phyloP scores from a whole-genome alignment of 148 eudicot genomes.

The Tetragonia tetragonoides region DNA sequence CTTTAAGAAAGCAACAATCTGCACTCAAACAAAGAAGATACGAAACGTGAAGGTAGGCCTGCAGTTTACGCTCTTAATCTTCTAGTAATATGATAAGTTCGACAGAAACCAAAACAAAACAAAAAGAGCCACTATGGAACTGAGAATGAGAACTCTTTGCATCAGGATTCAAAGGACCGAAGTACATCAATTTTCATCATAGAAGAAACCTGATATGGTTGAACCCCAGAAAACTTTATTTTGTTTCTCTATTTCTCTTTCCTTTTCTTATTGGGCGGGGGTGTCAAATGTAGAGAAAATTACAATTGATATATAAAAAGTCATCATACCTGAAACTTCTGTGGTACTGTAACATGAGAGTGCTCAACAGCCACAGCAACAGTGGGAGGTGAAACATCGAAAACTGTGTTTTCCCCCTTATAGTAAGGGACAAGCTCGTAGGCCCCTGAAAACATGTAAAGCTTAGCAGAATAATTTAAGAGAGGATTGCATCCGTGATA shows the following conservation, averaged over 20 bases:
- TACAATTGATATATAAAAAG: neutral
- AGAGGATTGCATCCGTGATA: slow-evolving; percentile 10
- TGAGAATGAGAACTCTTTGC: neutral
- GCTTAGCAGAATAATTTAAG: slow-evolving; percentile 11
- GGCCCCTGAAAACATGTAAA: slow-evolving; percentile 50
- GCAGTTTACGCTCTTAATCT: neutral
- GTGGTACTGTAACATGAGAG: slow-evolving; percentile 65
- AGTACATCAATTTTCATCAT: slow-evolving; percentile 1
- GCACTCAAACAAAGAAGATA: neutral
- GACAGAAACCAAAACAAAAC: neutral
- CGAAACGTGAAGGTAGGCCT: neutral
- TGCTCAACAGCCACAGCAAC: slow-evolving; percentile 71
- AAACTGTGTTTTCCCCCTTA: slow-evolving; percentile 94
- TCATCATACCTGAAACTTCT: slow-evolving; percentile 79
- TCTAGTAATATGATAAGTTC: neutral
- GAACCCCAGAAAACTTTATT: neutral
- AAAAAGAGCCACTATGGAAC: neutral
- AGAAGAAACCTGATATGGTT: neutral
- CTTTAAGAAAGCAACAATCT: neutral
- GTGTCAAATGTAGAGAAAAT: neutral
- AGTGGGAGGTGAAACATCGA: slow-evolving; percentile 91
- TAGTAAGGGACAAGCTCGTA: slow-evolving; percentile 91
- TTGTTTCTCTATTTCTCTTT: neutral
- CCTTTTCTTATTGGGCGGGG: neutral
- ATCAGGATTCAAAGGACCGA: neutral